phyloP scores from a whole-genome alignment of 2,329 filamentous ascomycete species.

The Tolypocladium ovalisporum region DNA sequence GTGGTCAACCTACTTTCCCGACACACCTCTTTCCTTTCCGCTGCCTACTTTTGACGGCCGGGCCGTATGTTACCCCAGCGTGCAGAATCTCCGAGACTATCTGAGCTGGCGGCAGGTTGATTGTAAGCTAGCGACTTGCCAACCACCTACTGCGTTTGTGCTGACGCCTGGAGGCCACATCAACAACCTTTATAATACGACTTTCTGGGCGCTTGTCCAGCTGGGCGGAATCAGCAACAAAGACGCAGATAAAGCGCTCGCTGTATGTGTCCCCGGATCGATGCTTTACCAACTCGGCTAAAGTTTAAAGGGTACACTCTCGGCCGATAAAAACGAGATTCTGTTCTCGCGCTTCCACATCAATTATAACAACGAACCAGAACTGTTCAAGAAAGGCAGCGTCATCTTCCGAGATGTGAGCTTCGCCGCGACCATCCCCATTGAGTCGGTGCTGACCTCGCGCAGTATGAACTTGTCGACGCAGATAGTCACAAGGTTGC shows the following conservation, averaged over 20 bases:
- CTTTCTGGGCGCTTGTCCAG: slow-evolving; percentile 84
- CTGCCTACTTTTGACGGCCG: slow-evolving; percentile 88
- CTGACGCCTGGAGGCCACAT: slow-evolving; percentile 60
- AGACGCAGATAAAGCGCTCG: slow-evolving; percentile 71
- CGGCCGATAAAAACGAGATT: slow-evolving; percentile 91
- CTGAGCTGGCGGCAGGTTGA: slow-evolving; percentile 96
- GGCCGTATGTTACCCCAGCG: slow-evolving; percentile 78
- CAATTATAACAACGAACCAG: slow-evolving; percentile 95
- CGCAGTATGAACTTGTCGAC: slow-evolving; percentile 60
- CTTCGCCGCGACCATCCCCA: not conserved
- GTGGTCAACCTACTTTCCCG: slow-evolving; percentile 68
- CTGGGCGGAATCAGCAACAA: slow-evolving; percentile 63
- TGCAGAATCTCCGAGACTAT: slow-evolving; percentile 80
- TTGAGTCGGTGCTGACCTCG: slow-evolving; percentile 11
- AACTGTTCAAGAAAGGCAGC: slow-evolving; percentile 89
- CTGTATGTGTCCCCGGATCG: slow-evolving; percentile 34
- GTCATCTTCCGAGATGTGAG: slow-evolving; percentile 73
- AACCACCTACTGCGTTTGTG: not conserved
- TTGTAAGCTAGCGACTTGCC: slow-evolving; percentile 44
- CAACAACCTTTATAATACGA: slow-evolving; percentile 97
- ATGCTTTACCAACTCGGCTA: not conserved
- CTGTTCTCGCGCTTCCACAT: slow-evolving; percentile 80
- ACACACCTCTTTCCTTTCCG: slow-evolving; percentile 57
- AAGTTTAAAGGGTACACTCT: slow-evolving; percentile 58
- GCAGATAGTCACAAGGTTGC: slow-evolving; percentile 35